A percentile compares a stretch with the other conserved stretches of the same genome.
phyloP scores from a whole-genome alignment of 768 basidiomycete species.

The Russula compacta region DNA sequence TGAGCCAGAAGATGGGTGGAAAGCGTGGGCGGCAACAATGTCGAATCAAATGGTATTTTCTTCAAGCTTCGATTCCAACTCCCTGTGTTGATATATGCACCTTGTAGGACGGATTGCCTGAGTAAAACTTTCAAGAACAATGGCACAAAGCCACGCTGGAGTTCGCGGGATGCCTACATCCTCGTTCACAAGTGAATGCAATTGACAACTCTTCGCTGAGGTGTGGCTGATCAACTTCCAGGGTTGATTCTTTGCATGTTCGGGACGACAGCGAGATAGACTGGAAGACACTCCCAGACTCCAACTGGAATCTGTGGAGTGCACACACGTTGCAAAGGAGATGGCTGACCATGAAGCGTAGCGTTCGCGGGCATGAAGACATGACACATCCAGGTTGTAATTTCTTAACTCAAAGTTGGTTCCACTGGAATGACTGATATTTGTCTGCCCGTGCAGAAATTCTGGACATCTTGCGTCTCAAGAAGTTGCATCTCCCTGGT shows the following conservation, averaged over 20 bases:
- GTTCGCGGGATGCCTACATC: slow-evolving; percentile 65
- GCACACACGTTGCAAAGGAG: slow-evolving; percentile 70
- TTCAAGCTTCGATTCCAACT: background rate
- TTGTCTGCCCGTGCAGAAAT: slow-evolving; percentile 42
- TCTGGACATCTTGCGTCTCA: slow-evolving; percentile 69
- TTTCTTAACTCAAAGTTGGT: background rate
- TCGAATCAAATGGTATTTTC: slow-evolving; percentile 69
- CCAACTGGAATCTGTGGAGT: slow-evolving; percentile 79
- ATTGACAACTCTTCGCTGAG: background rate
- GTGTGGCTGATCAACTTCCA: slow-evolving; percentile 25
- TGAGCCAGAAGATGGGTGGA: slow-evolving; percentile 69
- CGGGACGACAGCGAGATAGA: slow-evolving; percentile 77
- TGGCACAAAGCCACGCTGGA: slow-evolving; percentile 66
- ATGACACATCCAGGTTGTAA: slow-evolving; percentile 68
- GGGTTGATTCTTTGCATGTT: slow-evolving; percentile 66
- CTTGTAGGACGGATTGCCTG: slow-evolving; percentile 62
- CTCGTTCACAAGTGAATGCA: slow-evolving; percentile 66
- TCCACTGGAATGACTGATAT: slow-evolving; percentile 2
- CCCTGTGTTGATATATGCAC: background rate
- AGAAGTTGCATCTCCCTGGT: slow-evolving; percentile 53
- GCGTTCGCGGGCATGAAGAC: slow-evolving; percentile 67
- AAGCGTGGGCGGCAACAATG: slow-evolving; percentile 75
- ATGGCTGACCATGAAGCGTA: slow-evolving; percentile 71
- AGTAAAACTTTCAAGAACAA: slow-evolving; percentile 65
- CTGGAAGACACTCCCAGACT: slow-evolving; percentile 69